Conservation (phyloP, 805 yeast genomes). For the Saturnispora quitensis region DNA sequence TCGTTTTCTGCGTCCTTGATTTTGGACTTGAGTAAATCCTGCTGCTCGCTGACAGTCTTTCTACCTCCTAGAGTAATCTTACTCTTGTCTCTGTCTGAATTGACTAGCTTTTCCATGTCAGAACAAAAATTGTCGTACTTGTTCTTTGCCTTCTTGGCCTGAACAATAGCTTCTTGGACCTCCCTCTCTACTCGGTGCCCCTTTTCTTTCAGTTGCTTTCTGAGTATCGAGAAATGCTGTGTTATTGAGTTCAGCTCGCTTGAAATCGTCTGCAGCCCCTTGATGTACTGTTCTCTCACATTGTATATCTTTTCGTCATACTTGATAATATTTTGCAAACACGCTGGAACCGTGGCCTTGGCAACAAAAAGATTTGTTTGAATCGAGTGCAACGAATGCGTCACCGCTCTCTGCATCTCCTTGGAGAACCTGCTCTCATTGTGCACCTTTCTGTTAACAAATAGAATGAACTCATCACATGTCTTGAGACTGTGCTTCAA, state of each 20-base stretch:
- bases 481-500: slow-evolving; percentile 73
- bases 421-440: slow-evolving; percentile 71
- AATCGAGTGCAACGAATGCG: slow-evolving; percentile 30
- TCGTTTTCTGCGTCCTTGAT: slow-evolving; percentile 82
- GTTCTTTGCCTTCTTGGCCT: slow-evolving; percentile 80
- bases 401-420: slow-evolving; percentile 64
- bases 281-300: slow-evolving; percentile 69
- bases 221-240: slow-evolving; percentile 55
- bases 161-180: slow-evolving; percentile 68
- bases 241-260: slow-evolving; percentile 73
- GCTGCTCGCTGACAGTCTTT: slow-evolving; percentile 76
- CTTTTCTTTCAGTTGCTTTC: slow-evolving; percentile 76
- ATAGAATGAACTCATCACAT: slow-evolving; percentile 78
- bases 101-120: slow-evolving; percentile 73
- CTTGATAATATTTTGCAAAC: slow-evolving; percentile 59
- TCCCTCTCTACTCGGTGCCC: slow-evolving; percentile 77
- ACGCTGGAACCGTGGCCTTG: slow-evolving; percentile 45
- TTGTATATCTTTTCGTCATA: slow-evolving; percentile 65
- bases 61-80: slow-evolving; percentile 73
- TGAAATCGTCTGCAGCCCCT: slow-evolving; percentile 73
- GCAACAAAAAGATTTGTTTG: slow-evolving; percentile 32
- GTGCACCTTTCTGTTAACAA: slow-evolving; percentile 65
- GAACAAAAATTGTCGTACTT: slow-evolving; percentile 73
- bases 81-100: slow-evolving; percentile 74
- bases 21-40: slow-evolving; percentile 76